A percentile compares a stretch with the other conserved stretches of the same genome.
These are phyloP conservation scores for Teunomyces barrocoloradensis DNA, from an alignment of 805 yeast genomes.

Conservation along the genomic window DNA sequence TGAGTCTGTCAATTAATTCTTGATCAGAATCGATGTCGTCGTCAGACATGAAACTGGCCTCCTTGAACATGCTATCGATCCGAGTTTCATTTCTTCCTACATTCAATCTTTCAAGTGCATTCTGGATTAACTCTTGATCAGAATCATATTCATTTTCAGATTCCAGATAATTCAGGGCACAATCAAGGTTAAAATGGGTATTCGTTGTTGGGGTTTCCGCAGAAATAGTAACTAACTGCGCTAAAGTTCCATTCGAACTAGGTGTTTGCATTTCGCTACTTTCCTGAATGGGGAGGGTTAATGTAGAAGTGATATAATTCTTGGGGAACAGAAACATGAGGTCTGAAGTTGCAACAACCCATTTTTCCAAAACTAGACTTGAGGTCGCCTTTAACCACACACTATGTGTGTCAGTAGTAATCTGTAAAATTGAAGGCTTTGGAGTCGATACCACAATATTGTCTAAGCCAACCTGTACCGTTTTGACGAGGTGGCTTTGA, in stretches of 20 bases:
- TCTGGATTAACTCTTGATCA: slow-evolving; percentile 4
- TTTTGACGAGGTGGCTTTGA: slow-evolving; percentile 5
- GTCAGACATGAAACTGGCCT: slow-evolving; percentile 1
- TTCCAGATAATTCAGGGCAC: background rate
- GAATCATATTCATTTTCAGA: slow-evolving; percentile 23
- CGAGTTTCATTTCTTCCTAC: background rate
- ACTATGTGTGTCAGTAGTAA: slow-evolving; percentile 9
- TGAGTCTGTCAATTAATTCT: slow-evolving; percentile 17
- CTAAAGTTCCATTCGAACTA: slow-evolving; percentile 4
- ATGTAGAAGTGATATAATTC: slow-evolving; percentile 36
- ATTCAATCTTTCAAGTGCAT: background rate
- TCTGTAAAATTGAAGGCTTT: slow-evolving; percentile 21
- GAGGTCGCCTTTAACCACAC: slow-evolving; percentile 28
- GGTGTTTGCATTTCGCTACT: slow-evolving; percentile 4
- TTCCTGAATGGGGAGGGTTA: slow-evolving; percentile 11
- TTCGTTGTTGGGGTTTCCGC: background rate
- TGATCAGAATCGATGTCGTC: slow-evolving; percentile 18
- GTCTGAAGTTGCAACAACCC: slow-evolving; percentile 44
- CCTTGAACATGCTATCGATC: background rate
- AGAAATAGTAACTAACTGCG: background rate
- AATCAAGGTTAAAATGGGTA: background rate
- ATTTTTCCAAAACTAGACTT: slow-evolving; percentile 38
- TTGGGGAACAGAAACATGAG: slow-evolving; percentile 28
- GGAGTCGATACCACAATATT: slow-evolving; percentile 15
- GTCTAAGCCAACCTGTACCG: slow-evolving; percentile 13